Conservation (phyloP, 768 basidiomycete genomes). For the Coprinopsis sp. region DNA sequence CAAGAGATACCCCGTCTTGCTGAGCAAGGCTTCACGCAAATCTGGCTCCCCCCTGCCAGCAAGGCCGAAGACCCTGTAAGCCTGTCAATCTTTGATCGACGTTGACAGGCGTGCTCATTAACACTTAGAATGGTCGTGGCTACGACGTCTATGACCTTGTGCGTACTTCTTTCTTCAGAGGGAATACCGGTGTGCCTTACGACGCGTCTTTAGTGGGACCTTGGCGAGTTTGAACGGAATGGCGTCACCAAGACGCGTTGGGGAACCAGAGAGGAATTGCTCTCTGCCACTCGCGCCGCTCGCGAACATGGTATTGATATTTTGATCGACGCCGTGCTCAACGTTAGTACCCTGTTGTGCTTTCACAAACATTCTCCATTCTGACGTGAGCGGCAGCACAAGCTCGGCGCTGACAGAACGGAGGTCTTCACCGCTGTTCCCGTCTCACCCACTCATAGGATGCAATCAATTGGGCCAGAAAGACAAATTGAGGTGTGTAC, state of each 20-base stretch:
- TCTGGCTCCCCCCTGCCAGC: conserved; percentile 82
- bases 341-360: conserved; percentile 43
- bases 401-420: conserved; percentile 75
- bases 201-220: conserved; percentile 60
- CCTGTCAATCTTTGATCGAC: conserved; percentile 4
- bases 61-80: conserved; percentile 65
- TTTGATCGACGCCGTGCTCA: conserved; percentile 84
- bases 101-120: background rate
- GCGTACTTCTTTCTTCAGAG: conserved; percentile 14
- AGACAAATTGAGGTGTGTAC: conserved; percentile 61
- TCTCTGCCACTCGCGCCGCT: conserved; percentile 66
- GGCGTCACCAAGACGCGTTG: conserved; percentile 71
- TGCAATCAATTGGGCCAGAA: conserved; percentile 51
- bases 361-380: conserved; percentile 8
- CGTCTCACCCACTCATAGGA: conserved; percentile 65
- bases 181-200: background rate
- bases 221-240: conserved; percentile 82
- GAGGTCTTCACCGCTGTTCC: conserved; percentile 70
- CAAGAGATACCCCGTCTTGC: conserved; percentile 57
- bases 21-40: conserved; percentile 70
- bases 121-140: conserved; percentile 58
- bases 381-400: conserved; percentile 46
- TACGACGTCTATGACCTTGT: conserved; percentile 88
- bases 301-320: conserved; percentile 66
- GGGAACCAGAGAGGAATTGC: conserved; percentile 80